Evolutionary conservation across 805 yeast species (phyloP).

Genomic region (Huiozyma naganishii): DNA sequence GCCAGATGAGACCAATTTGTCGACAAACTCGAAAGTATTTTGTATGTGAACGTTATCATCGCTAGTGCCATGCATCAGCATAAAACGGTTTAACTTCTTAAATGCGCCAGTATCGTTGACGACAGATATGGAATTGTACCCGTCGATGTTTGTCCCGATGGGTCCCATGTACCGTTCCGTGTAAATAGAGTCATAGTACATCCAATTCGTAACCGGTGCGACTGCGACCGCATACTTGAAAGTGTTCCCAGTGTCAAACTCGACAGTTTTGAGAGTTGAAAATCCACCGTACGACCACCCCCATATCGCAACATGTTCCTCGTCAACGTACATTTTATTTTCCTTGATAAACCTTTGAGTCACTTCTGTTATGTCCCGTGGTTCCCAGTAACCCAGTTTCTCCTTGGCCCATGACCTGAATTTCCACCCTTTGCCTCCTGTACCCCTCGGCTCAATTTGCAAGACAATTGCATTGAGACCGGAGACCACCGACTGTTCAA

Average conservation of each 20-base stretch:
- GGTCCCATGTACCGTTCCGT: conserved; percentile 66
- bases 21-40: conserved; percentile 52
- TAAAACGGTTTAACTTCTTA: conserved; percentile 41
- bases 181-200: conserved; percentile 62
- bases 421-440: conserved; percentile 70
- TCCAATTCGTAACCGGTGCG: conserved; percentile 81
- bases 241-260: conserved; percentile 47
- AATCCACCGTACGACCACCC: conserved; percentile 89
- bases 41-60: conserved; percentile 80
- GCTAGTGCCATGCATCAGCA: conserved; percentile 73
- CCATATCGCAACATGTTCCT: conserved; percentile 56
- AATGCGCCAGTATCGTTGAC: conserved; percentile 35
- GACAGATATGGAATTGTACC: conserved; percentile 37
- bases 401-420: conserved; percentile 45
- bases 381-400: conserved; percentile 66
- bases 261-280: conserved; percentile 61
- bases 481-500: conserved; percentile 50
- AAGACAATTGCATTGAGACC: conserved; percentile 50
- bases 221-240: conserved; percentile 73
- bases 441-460: conserved; percentile 71
- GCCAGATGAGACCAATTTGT: conserved; percentile 38
- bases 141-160: conserved; percentile 39
- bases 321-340: conserved; percentile 36
- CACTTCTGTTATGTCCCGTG: conserved; percentile 50
- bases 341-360: conserved; percentile 39